phyloP scores from a whole-genome alignment of 2,329 filamentous ascomycete genomes.

The Nigrograna mackinnonii region DNA sequence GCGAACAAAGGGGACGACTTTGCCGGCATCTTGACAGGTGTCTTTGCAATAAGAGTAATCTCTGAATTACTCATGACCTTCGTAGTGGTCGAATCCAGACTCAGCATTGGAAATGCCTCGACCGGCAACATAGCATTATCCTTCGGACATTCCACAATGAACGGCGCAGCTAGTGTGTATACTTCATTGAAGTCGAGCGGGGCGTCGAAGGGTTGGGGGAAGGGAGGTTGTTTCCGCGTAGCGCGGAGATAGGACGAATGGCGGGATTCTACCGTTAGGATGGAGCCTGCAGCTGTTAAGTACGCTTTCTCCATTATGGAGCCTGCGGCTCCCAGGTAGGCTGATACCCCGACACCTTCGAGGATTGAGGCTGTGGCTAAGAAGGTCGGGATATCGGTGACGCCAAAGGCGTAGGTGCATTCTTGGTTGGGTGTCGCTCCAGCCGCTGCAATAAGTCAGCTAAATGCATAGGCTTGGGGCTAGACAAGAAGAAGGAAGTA shows the following conservation, averaged over 20 bases:
- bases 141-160: constrained; percentile 62
- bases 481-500: not conserved
- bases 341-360: constrained; percentile 60
- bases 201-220: constrained; percentile 63
- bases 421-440: constrained; percentile 56
- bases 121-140: constrained; percentile 61
- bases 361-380: constrained; percentile 57
- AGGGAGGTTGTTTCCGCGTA: constrained; percentile 54
- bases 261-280: constrained; percentile 67
- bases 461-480: not conserved
- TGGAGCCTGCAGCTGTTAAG: constrained; percentile 63
- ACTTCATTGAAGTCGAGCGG: constrained; percentile 63
- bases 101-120: constrained; percentile 61
- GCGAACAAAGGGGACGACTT: too few species aligned
- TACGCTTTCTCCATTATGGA: constrained; percentile 61
- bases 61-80: constrained; percentile 13
- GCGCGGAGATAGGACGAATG: constrained; percentile 66
- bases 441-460: constrained; percentile 27
- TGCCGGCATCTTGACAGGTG: too few species aligned
- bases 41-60: constrained; percentile 23
- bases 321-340: constrained; percentile 66
- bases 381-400: constrained; percentile 54
- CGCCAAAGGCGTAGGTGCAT: constrained; percentile 61
- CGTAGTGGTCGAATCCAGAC: constrained; percentile 14
- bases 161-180: constrained; percentile 66